Conservation (phyloP, 1,139 yeast genomes). For the Pneumocystis jirovecii region DNA sequence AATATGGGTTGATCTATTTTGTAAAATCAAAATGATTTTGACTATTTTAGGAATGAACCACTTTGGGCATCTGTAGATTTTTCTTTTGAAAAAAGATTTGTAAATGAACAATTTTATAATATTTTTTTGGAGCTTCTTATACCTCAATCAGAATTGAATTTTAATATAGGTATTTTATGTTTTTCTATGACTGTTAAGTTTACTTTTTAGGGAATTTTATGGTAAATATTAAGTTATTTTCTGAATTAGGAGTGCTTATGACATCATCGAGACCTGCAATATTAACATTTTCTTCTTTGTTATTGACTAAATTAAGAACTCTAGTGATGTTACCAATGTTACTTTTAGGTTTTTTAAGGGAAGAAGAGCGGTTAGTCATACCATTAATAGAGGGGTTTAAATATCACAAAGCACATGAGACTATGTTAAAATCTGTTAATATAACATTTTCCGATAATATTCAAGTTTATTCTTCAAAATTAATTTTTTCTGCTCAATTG, state of each 20-base stretch:
- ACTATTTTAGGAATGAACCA: neutral
- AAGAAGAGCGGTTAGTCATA: neutral
- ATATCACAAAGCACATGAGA: neutral
- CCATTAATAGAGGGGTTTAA: neutral
- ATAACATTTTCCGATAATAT: neutral
- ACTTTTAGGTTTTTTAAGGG: neutral
- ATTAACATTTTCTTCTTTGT: neutral
- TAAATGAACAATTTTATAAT: neutral
- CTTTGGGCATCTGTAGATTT: neutral
- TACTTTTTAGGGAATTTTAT: neutral
- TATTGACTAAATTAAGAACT: neutral
- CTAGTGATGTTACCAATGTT: neutral
- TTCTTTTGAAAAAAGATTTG: neutral
- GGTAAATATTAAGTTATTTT: neutral
- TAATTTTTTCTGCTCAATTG: neutral
- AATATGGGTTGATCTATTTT: neutral
- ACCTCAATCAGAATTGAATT: neutral
- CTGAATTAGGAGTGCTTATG: neutral
- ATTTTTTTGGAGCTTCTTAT: neutral
- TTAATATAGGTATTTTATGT: neutral
- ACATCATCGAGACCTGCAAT: neutral
- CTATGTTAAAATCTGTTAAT: neutral
- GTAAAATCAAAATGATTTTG: neutral
- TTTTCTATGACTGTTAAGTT: neutral
- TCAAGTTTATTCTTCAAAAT: neutral